Percentiles rank a stretch among this genome's conserved stretches.
phyloP scores from a whole-genome alignment of 2,329 filamentous ascomycete species.

The Rutstroemia sp. region DNA sequence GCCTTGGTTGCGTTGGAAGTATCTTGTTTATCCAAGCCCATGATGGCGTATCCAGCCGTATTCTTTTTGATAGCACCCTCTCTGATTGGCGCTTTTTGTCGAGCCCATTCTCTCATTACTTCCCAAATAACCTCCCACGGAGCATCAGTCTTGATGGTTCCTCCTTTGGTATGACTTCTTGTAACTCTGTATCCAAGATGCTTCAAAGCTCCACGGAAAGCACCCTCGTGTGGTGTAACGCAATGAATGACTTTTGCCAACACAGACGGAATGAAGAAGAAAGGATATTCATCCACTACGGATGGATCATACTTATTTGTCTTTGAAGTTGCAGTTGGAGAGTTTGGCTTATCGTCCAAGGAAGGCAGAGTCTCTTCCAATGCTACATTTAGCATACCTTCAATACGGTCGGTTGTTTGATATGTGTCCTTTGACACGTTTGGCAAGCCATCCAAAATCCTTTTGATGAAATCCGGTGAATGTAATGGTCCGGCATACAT shows the following conservation, averaged over 20 bases:
- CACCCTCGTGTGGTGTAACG: constrained; percentile 68
- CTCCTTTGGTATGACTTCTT: constrained; percentile 81
- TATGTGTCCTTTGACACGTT: constrained; percentile 62
- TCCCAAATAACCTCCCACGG: constrained; percentile 89
- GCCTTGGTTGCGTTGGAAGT: constrained; percentile 7
- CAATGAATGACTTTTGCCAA: constrained; percentile 74
- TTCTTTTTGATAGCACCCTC: constrained; percentile 59
- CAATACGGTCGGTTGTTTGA: constrained; percentile 70
- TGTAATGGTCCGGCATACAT: constrained; percentile 94
- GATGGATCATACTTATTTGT: constrained; percentile 46
- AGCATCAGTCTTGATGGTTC: constrained; percentile 89
- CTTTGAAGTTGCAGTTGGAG: constrained; percentile 34
- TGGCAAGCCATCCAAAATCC: constrained; percentile 67
- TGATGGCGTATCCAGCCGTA: constrained; percentile 65
- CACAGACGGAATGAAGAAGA: constrained; percentile 74
- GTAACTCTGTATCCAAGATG: constrained; percentile 76
- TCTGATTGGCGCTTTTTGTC: constrained; percentile 73
- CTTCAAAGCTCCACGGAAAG: constrained; percentile 72
- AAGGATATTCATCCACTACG: constrained; percentile 65
- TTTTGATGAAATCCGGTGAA: constrained; percentile 72
- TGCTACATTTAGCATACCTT: constrained; percentile 87
- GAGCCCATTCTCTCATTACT: constrained; percentile 85
- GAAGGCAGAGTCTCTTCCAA: constrained; percentile 56
- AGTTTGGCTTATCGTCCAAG: constrained; percentile 15
- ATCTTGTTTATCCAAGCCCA: constrained; percentile 34